Evolutionary conservation across 2,329 filamentous ascomycete genomes (phyloP).

Genomic region (Aspergillus transmontanensis): DNA sequence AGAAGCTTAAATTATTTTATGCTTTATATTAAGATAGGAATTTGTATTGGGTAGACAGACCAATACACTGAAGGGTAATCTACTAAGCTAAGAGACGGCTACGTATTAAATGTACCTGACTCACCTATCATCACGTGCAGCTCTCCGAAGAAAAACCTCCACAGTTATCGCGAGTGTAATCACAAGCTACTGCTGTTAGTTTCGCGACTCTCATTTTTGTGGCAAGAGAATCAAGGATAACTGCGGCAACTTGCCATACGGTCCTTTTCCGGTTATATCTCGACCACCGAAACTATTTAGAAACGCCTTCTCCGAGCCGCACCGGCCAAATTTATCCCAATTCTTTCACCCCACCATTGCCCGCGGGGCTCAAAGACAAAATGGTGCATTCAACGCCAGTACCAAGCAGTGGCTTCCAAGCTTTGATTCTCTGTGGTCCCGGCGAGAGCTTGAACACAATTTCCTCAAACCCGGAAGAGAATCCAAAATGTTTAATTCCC

Average conservation of each 20-base stretch:
- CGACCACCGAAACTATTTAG: not conserved
- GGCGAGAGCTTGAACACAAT: constrained; percentile 52
- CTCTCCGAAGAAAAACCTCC: constrained; percentile 7
- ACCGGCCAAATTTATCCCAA: not conserved
- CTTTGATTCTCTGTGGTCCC: constrained; percentile 50
- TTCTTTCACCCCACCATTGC: constrained; percentile 8
- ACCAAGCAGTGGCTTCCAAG: constrained; percentile 44
- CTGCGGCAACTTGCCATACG: not conserved
- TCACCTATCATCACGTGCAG: constrained; percentile 7
- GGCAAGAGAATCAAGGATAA: not conserved
- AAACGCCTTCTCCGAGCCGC: not conserved
- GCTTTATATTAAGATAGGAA: no score
- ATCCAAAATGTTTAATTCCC: constrained; percentile 49
- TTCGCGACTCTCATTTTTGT: not conserved
- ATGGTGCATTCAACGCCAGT: constrained; percentile 14
- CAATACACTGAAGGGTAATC: no score
- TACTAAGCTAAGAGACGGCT: no score
- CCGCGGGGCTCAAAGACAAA: constrained; percentile 8
- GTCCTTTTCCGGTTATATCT: not conserved
- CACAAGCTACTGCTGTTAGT: not conserved
- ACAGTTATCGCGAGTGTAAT: constrained; percentile 3
- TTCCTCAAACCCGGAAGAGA: constrained; percentile 49
- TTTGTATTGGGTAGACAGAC: no score
- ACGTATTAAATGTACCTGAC: not conserved
- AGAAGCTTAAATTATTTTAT: no score